Conservation (phyloP, 257 asterid species). For the Solanum paucissectum region DNA sequence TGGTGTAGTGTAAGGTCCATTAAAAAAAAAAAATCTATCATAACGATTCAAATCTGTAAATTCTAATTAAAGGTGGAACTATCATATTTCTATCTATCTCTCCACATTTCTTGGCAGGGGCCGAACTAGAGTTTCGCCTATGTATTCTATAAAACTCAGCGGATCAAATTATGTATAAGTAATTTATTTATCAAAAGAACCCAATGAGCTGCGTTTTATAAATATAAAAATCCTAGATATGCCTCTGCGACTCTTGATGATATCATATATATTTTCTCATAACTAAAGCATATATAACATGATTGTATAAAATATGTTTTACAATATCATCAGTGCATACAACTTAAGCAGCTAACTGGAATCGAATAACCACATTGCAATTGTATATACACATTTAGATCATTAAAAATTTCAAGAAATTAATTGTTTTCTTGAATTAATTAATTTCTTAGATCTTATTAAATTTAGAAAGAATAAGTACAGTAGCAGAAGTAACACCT, state of each 20-base stretch:
- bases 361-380: background rate
- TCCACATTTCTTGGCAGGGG: background rate
- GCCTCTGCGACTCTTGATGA: background rate
- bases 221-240: background rate
- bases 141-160: too few relatives aligned
- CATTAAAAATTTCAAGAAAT: background rate
- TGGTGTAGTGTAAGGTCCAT: accelerated
- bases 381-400: background rate
- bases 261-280: background rate
- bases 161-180: background rate
- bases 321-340: background rate
- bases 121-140: background rate
- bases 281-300: background rate
- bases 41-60: accelerated
- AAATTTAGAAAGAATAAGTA: constrained; percentile 45
- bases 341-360: background rate
- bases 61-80: background rate
- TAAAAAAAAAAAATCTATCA: background rate
- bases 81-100: background rate
- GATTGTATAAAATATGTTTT: background rate
- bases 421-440: background rate
- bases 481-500: constrained; percentile 50
- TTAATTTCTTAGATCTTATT: constrained; percentile 27
- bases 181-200: background rate
- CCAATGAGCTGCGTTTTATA: background rate